phyloP scores from a whole-genome alignment of 805 yeast genomes.

The Tetrapisispora iriomotensis region DNA sequence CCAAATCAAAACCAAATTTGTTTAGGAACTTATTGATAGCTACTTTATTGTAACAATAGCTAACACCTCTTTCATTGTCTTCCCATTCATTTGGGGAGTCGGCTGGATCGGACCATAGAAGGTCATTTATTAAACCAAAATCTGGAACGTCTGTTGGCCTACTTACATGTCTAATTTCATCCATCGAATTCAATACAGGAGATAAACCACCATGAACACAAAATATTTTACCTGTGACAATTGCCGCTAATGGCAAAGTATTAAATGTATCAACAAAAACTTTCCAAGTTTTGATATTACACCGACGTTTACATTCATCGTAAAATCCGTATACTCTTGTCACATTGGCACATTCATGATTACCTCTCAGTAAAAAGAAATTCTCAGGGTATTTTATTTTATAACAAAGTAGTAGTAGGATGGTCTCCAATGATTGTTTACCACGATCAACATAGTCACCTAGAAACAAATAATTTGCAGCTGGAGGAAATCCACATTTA shows the following conservation, averaged over 20 bases:
- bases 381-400: constrained; percentile 95
- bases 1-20: constrained; percentile 59
- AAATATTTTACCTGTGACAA: constrained; percentile 87
- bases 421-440: constrained; percentile 88
- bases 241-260: constrained; percentile 88
- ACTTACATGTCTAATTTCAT: constrained; percentile 57
- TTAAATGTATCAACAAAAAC: constrained; percentile 87
- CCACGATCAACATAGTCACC: constrained; percentile 98
- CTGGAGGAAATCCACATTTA: constrained; percentile 94
- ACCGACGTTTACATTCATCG: constrained; percentile 92
- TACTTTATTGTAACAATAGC: constrained; percentile 62
- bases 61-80: constrained; percentile 73
- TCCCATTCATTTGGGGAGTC: constrained; percentile 51
- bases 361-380: constrained; percentile 87
- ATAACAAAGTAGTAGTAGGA: constrained; percentile 73
- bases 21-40: constrained; percentile 57
- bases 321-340: constrained; percentile 94
- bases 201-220: constrained; percentile 80
- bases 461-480: constrained; percentile 77
- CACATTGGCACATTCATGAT: constrained; percentile 94
- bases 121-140: constrained; percentile 62
- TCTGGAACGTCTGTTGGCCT: constrained; percentile 81
- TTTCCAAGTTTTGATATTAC: constrained; percentile 89
- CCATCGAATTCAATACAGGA: constrained; percentile 53
- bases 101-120: constrained; percentile 78